Evolutionary conservation across 768 basidiomycete species (phyloP), one percentile per base, ranked within the genome.

Genomic region (Termitomyces sp.): DNA sequence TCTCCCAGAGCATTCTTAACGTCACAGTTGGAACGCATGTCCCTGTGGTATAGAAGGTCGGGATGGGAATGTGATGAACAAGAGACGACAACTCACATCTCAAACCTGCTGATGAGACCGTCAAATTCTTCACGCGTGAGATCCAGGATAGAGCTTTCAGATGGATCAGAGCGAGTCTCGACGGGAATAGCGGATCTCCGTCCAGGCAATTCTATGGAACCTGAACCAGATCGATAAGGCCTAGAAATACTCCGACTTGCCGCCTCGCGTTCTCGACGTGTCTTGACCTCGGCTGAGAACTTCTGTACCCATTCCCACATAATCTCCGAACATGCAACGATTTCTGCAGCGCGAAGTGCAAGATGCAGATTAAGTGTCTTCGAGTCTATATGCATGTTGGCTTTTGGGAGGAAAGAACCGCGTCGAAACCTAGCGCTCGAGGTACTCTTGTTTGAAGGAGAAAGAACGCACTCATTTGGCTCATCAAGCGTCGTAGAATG

Each of bases 291-390:
- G 12, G 59, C 64, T 69, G 83, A 83, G 57, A 77, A 77, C 24
- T 77, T 77, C 21, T 71, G 63, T 3, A 89, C 77, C 80, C 83
- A 89, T 53, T 87, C 86, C 88, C 88, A 90, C 87, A 90, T 90
- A 30, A 82, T 74, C 67, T 90, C 88, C 0, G 82, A 75, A 61
- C 87, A 89, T 8, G 77, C 85, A 14, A 88, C 60, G n/a, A 89
- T 75, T 64, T 87, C 88, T 55, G 78, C 75, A 9, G 79, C 78
- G 14, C 85, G 76, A 59, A 82, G 55, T 17, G 77, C 71, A n/a
- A 90, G 73, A 67, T 87, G 85, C 56, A 88, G 66, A 62, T 85
- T 84, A 45, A 88, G 67, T 8, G 78, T 75, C 53, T 77, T 73
- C 47, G 82, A 58, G 66, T 89, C 87, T 32, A 87, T 70, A 41